phyloP scores from a whole-genome alignment of 2,329 filamentous ascomycete genomes.

The Penicillium sp. region DNA sequence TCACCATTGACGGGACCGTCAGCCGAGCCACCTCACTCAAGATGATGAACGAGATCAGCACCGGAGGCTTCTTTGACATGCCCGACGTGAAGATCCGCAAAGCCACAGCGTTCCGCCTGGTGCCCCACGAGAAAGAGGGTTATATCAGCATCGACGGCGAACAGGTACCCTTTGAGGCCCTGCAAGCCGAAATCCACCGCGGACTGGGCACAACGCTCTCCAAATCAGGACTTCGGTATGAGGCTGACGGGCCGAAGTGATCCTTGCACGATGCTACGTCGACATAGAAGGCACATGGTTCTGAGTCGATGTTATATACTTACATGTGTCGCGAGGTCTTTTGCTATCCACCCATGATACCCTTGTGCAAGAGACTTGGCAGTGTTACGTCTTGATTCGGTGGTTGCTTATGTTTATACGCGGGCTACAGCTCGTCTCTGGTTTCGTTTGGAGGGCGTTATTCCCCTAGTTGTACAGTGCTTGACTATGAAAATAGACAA shows the following conservation, averaged over 20 bases:
- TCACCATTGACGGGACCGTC: slow-evolving; percentile 76
- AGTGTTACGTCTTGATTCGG: slow-evolving; percentile 13
- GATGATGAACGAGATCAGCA: slow-evolving; percentile 70
- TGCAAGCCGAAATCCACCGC: slow-evolving; percentile 85
- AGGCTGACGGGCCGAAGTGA: slow-evolving; percentile 49
- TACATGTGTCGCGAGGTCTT: slow-evolving; percentile 15
- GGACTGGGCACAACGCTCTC: slow-evolving; percentile 83
- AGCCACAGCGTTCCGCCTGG: slow-evolving; percentile 80
- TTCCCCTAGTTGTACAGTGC: slow-evolving; percentile 11
- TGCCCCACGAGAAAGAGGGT: slow-evolving; percentile 69
- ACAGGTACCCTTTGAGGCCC: slow-evolving; percentile 77
- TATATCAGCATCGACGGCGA: slow-evolving; percentile 96
- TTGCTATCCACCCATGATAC: slow-evolving; percentile 33
- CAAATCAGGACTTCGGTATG: slow-evolving; percentile 68
- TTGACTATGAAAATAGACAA: slow-evolving; percentile 2
- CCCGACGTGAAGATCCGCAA: slow-evolving; percentile 78
- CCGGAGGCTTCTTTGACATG: slow-evolving; percentile 75
- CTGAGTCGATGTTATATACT: slow-evolving; percentile 12
- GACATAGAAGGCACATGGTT: not conserved
- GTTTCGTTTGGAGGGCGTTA: not conserved
- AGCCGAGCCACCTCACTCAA: slow-evolving; percentile 63
- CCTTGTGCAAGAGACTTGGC: slow-evolving; percentile 25
- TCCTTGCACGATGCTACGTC: not conserved
- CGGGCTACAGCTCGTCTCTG: not conserved
- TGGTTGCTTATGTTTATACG: slow-evolving; percentile 3